Base-by-base conservation (phyloP, 2,329 filamentous ascomycete genomes). In the Microcyclosporella mali region DNA sequence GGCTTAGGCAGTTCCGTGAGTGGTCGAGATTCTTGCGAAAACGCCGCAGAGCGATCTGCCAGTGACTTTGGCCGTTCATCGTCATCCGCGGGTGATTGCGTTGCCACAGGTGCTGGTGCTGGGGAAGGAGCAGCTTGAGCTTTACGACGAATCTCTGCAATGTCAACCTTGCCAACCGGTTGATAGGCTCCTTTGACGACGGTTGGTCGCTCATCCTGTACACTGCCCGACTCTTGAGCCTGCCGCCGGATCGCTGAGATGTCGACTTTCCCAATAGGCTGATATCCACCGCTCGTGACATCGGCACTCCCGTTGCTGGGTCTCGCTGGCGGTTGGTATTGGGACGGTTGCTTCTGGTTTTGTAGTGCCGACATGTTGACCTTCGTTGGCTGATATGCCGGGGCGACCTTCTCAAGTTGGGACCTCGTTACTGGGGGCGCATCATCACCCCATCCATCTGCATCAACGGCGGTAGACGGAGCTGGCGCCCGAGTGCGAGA, bases 221-320 rank as follows among this genome's bases (percentile, higher is more conserved):
- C 9, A 18, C 61, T 51, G 7, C 75, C 66, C 64, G 73, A 57
- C 72, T 82, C 71, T 73, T 82, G 60, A 68, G 88, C 71, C 77
- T 87, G 63, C 74, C 82, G 69, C 50, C 92, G 81, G 54, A 98
- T 84, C 29, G 88, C 89, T 17, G 84, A 85, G 67, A 98, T 97
- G 60, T 98, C 89, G n/a, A 98, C 85, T 70, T 95, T 97, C 43
- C 92, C 92, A 56, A 98, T 72, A 15, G 92, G 92, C 64, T 95
- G 88, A 66, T 98, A 98, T 12, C 77, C 84, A 33, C 92, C 92
- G 59, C 70, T 85, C 39, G 97, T 81, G 15, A 95, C 78, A 60
- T 88, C 84, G 11, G 52, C 47, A 9, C 68, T 62, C 17, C 66
- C 60, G 36, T 64, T 63, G 33, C 78, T 72, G 35, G 76, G 59